Evolutionary conservation across 495 filamentous ascomycete genomes (phyloP).

Genomic region (Cercophora sp.): DNA sequence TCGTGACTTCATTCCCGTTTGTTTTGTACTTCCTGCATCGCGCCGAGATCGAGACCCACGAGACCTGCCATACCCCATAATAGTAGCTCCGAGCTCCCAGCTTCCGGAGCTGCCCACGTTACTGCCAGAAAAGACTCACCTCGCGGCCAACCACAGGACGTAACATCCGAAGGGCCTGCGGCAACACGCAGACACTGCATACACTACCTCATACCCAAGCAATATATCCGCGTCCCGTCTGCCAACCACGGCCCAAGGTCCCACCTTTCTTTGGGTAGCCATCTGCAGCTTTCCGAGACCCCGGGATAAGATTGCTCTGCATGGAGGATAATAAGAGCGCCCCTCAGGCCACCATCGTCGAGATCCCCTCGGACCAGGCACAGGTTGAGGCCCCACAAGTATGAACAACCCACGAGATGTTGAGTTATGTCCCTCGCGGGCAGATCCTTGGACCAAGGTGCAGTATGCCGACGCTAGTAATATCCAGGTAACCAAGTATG

Average conservation of each 20-base stretch:
- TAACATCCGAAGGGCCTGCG: slow-evolving; percentile 12
- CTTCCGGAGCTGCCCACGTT: slow-evolving; percentile 1
- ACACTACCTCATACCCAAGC: not conserved
- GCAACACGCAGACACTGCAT: slow-evolving; percentile 10
- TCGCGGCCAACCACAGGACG: slow-evolving; percentile 20
- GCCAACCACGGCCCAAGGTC: slow-evolving; percentile 25
- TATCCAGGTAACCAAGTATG: slow-evolving; percentile 37
- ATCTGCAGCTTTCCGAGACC: slow-evolving; percentile 28
- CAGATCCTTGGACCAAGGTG: slow-evolving; percentile 30
- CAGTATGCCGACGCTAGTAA: slow-evolving; percentile 38
- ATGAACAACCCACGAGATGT: slow-evolving; percentile 35
- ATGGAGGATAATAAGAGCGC: slow-evolving; percentile 42
- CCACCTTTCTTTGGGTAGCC: slow-evolving; percentile 22
- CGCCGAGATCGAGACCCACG: slow-evolving; percentile 3
- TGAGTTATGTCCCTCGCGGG: slow-evolving; percentile 37
- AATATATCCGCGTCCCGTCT: slow-evolving; percentile 16
- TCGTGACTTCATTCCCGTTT: slow-evolving; percentile 1
- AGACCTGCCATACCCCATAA: slow-evolving; percentile 3
- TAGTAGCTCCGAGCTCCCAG: too few species aligned
- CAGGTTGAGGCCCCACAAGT: slow-evolving; percentile 33
- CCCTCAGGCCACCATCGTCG: slow-evolving; percentile 36
- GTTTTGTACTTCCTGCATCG: slow-evolving; percentile 10
- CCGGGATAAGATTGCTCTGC: slow-evolving; percentile 23
- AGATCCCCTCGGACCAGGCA: slow-evolving; percentile 34
- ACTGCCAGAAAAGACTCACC: not conserved